Conservation (phyloP, 2,329 filamentous ascomycete genomes). For the Neopestalotiopsis rosae region DNA sequence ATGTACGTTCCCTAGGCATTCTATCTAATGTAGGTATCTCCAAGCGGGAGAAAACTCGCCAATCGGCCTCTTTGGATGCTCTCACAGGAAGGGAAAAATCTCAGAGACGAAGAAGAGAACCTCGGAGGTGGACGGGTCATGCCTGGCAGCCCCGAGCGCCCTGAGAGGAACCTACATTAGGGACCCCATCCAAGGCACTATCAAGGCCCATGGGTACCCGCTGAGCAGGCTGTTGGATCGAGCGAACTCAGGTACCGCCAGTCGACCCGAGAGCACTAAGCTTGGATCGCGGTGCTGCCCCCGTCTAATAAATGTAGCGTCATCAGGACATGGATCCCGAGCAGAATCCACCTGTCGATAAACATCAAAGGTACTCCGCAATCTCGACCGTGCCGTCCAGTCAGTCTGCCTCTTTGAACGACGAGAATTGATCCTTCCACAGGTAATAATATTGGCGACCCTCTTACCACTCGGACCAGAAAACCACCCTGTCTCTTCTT, state of each 20-base stretch:
- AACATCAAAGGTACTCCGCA: conserved; percentile 3
- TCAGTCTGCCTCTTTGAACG: neutral
- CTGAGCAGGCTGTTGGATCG: neutral
- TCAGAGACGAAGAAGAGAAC: neutral
- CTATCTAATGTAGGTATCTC: neutral
- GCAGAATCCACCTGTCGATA: neutral
- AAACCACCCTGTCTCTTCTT: neutral
- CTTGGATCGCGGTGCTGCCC: neutral
- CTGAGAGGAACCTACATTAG: no score
- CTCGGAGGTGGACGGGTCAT: neutral
- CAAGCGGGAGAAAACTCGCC: conserved; percentile 2
- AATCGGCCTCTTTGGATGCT: neutral
- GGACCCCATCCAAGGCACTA: neutral
- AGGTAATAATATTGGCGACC: neutral
- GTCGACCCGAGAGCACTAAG: neutral
- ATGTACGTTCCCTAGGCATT: neutral
- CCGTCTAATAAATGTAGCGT: neutral
- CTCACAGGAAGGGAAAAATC: neutral
- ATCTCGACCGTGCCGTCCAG: neutral
- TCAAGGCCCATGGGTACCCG: neutral
- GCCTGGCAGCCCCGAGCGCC: neutral
- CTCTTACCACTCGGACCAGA: neutral
- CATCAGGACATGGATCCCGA: conserved; percentile 1
- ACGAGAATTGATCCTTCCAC: conserved; percentile 1
- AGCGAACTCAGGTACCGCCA: neutral